Base-by-base conservation (phyloP, 345 rosid species). In the Lepidium aucheri region DNA sequence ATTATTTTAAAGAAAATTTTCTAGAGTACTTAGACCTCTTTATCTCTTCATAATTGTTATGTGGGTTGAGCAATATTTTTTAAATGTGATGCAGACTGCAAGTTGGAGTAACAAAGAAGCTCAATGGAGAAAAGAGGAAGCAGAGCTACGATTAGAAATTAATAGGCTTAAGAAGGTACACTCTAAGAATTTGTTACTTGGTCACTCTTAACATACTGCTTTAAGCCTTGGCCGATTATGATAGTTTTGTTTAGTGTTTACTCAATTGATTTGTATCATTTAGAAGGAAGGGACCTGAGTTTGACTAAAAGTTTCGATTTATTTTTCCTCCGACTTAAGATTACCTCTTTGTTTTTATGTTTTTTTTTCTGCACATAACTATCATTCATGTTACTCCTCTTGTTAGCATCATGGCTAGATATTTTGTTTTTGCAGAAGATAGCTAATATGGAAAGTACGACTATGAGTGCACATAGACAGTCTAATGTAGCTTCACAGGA, bases 71-170 rank as follows among this genome's bases (percentile, higher is more conserved):
- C 12, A 24, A 9, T 38, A 16, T 59, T 53, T 59, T n/a, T 20
- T 46, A 54, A 47, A 35, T 65, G 41, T 65, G 52, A 20, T 72
- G 50, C 57, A 85, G 95, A 61, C 9, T 64, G 75, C 77, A 33
- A 79, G 45, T 33, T 82, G 72, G 82, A 32, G 39, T 70, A 77
- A 63, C 54, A 80, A 77, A 68, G 88, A 85, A 76, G 66, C 64
- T 71, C 84, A 76, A 51, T 82, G 91, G 91, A 50, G 58, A 54
- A 84, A 70, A 74, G 63, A 49, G 32, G 86, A 86, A 78, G 66
- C 80, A 61, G 76, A 69, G 52, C 51, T 87, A 71, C 76, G 59
- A 46, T 70, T 36, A 54, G 60, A 82, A 80, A 60, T 88, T 72
- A 17, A 38, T 54, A 74, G 60, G 65, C 82, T 84, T 68, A 55